Evolutionary conservation across 192 early-diverging fungal species (phyloP), one percentile per base, ranked within the genome.

Genomic region (Neocallimastix lanati): DNA sequence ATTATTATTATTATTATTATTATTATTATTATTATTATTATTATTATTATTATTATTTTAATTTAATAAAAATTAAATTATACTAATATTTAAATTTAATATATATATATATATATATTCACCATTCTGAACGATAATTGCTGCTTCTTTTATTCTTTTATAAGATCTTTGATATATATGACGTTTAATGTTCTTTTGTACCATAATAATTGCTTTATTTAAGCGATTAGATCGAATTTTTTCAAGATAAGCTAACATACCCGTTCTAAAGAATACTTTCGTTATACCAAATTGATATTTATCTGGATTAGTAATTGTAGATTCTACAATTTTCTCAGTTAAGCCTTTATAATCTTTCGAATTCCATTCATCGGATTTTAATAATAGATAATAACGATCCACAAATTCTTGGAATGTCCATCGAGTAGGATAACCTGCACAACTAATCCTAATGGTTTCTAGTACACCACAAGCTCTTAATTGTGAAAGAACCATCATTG

Each of bases 211-310:
- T 76, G 93, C 93, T 16, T 85, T 86, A 37, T 92, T 92, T 80
- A 94, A 85, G n/a, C 94, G 87, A 81, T 96, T 94, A 11, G 93
- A 86, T 35, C 96, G 92, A 78, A 94, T 86, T 85, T 96, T 97
- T 82, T 99, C 96, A 80, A 96, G 82, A 82, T 88, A 92, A 27
- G 94, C 94, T 76, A 91, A 87, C 88, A 95, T 93, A 79, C 98
- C 98, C 58, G 98, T 94, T 29, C 98, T 92, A 95, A 99, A 99
- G 87, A 99, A 99, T 78, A 99, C 93, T 86, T 99, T 99, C 14
- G 95, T 94, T 38, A 92, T 84, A 80, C 98, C 98, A n/a, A 98
- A 87, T 87, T 98, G 95, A 85, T 90, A 98, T 79, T 95, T 93
- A 84, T 96, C 95, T 6, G 87, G 86, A 79, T 93, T 93, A 35